Percentiles rank a stretch among this genome's conserved stretches.
phyloP scores from a whole-genome alignment of 202 grass and related monocot genomes.

The Panicum virgatum region DNA sequence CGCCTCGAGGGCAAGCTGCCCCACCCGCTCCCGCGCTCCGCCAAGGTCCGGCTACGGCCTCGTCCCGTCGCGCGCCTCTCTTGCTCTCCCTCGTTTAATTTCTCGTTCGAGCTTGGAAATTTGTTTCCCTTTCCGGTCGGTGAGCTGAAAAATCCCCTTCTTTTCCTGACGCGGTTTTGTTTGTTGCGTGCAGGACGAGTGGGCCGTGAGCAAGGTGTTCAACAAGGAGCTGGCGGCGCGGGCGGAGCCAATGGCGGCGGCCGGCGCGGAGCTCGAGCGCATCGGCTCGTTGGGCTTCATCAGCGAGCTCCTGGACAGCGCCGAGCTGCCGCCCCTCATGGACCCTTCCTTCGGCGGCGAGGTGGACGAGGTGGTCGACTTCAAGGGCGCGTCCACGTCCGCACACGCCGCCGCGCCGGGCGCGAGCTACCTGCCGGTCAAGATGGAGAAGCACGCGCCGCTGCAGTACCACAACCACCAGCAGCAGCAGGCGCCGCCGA shows the following conservation, averaged over 20 bases:
- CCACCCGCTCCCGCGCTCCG: conserved; percentile 36
- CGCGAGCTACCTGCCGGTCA: conserved; percentile 30
- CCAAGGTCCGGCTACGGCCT: conserved; percentile 48
- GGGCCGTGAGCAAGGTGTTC: conserved; percentile 79
- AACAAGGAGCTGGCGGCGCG: conserved; percentile 53
- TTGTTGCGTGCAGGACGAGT: conserved; percentile 55
- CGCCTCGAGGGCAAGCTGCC: conserved; percentile 63
- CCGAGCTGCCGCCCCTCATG: conserved; percentile 50
- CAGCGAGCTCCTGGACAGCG: conserved; percentile 42
- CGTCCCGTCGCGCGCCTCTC: background rate
- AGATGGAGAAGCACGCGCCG: conserved; percentile 31
- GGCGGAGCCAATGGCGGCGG: conserved; percentile 31
- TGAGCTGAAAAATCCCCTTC: background rate
- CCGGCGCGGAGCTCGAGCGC: conserved; percentile 28
- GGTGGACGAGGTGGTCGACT: conserved; percentile 35
- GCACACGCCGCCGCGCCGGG: background rate
- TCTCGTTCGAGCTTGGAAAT: too few relatives aligned
- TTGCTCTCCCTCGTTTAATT: too few relatives aligned
- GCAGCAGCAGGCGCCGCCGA: background rate
- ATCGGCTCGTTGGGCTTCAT: conserved; percentile 36
- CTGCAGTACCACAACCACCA: conserved; percentile 19
- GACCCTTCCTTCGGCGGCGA: conserved; percentile 37
- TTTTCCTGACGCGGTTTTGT: background rate
- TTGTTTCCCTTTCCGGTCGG: too few relatives aligned
- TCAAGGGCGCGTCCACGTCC: conserved; percentile 34